These are phyloP conservation scores for Macaranga tanarius DNA, from an alignment of 441 rosid genomes.

Conservation along the genomic window DNA sequence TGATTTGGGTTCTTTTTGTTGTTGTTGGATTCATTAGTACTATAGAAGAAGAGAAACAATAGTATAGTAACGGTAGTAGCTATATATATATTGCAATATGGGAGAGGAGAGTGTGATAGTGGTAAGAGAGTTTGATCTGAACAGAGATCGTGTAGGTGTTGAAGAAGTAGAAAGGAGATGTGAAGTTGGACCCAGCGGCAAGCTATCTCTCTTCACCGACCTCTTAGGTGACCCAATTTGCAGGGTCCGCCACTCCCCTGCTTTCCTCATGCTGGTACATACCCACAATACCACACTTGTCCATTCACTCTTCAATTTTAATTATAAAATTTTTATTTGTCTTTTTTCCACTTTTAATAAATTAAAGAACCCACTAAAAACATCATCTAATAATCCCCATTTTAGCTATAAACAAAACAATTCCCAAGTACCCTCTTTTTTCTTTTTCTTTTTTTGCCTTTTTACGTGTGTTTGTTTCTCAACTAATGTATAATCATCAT, in stretches of 20 bases:
- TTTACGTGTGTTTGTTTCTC: neutral
- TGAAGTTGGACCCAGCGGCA: constrained; percentile 91
- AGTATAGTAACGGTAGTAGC: no score
- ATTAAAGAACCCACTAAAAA: neutral
- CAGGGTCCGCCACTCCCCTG: constrained; percentile 98
- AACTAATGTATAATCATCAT: neutral
- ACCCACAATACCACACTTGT: neutral
- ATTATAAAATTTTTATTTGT: constrained; percentile 20
- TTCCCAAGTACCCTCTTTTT: neutral
- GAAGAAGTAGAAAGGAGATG: constrained; percentile 84
- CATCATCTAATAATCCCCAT: neutral
- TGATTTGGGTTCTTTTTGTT: neutral
- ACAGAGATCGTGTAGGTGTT: constrained; percentile 52
- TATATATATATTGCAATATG: neutral
- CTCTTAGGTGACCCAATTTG: constrained; percentile 96
- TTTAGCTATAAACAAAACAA: neutral
- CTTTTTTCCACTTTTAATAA: neutral
- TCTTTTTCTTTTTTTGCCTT: neutral
- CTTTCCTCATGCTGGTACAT: constrained; percentile 89
- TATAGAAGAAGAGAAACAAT: no score
- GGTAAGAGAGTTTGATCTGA: constrained; percentile 69
- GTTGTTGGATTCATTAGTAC: neutral
- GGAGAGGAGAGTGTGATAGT: constrained; percentile 32
- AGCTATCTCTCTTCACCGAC: constrained; percentile 92
- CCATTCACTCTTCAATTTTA: no score